phyloP scores from a whole-genome alignment of 192 early-diverging fungal genomes.

The Mycoemilia scoparia region DNA sequence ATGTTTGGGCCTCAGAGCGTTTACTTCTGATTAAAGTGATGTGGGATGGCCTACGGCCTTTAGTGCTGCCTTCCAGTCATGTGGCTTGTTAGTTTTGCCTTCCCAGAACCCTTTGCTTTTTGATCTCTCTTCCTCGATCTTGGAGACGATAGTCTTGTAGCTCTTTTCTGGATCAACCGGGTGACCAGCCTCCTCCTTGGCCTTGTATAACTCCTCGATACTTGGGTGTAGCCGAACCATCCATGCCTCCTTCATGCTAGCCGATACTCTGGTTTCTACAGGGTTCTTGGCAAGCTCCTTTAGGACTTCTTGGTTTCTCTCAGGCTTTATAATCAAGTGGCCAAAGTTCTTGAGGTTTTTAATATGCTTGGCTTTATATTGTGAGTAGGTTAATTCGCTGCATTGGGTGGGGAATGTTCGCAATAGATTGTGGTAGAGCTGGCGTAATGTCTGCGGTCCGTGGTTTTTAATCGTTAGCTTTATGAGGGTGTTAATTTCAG shows the following conservation, averaged over 20 bases:
- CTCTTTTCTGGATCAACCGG: constrained; percentile 1
- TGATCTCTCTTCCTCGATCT: constrained; percentile 7
- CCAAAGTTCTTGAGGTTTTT: constrained; percentile 16
- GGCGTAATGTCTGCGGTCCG: too few relatives aligned
- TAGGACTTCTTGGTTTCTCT: constrained; percentile 5
- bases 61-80: constrained; percentile 19
- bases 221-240: constrained; percentile 2
- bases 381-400: too few relatives aligned
- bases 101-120: constrained; percentile 27
- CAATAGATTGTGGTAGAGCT: too few relatives aligned
- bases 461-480: too few relatives aligned
- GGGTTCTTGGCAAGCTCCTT: constrained; percentile 9
- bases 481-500: too few relatives aligned
- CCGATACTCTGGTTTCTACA: constrained; percentile 4
- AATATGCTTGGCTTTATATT: too few relatives aligned
- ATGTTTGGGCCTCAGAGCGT: too few relatives aligned
- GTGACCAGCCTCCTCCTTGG: too few relatives aligned
- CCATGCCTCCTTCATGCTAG: constrained; percentile 9
- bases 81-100: constrained; percentile 17
- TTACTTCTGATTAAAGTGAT: too few relatives aligned
- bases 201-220: constrained; percentile 3
- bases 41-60: constrained; percentile 7
- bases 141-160: constrained; percentile 5
- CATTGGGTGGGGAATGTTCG: too few relatives aligned
- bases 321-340: constrained; percentile 10